Evolutionary conservation across 768 basidiomycete genomes (phyloP).

Genomic region (Steccherinum ochraceum): DNA sequence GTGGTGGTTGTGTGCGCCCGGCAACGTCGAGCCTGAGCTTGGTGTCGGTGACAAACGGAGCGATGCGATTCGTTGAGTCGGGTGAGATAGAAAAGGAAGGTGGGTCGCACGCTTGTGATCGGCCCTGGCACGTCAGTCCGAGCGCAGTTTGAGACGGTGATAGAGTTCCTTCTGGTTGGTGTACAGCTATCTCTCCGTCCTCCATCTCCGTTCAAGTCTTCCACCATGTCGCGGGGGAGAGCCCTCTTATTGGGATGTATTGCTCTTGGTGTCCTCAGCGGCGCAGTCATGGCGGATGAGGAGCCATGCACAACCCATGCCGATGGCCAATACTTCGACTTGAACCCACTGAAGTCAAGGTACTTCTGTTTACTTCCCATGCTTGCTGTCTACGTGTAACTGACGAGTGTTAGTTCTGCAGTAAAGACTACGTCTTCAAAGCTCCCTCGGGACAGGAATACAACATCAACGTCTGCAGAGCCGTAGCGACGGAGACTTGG

Average conservation of each 20-base stretch:
- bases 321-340: slow-evolving; percentile 57
- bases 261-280: slow-evolving; percentile 4
- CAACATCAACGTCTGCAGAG: slow-evolving; percentile 60
- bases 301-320: slow-evolving; percentile 56
- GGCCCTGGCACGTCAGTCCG: background rate
- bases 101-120: slow-evolving; percentile 12
- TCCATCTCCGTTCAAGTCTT: background rate
- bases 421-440: slow-evolving; percentile 56
- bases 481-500: slow-evolving; percentile 52
- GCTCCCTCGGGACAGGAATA: slow-evolving; percentile 42
- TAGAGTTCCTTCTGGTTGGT: background rate
- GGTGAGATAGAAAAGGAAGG: slow-evolving; percentile 11
- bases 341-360: slow-evolving; percentile 56
- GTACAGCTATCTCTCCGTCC: background rate
- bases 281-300: slow-evolving; percentile 29
- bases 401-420: slow-evolving; percentile 25
- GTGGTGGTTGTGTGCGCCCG: background rate
- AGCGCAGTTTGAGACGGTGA: background rate
- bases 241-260: background rate
- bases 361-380: slow-evolving; percentile 23
- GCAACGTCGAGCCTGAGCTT: background rate
- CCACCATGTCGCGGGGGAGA: background rate
- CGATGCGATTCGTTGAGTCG: slow-evolving; percentile 20
- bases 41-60: slow-evolving; percentile 25
- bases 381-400: slow-evolving; percentile 7